Base-by-base conservation (phyloP, 2,329 filamentous ascomycete species). In the Aspergillus sp. region DNA sequence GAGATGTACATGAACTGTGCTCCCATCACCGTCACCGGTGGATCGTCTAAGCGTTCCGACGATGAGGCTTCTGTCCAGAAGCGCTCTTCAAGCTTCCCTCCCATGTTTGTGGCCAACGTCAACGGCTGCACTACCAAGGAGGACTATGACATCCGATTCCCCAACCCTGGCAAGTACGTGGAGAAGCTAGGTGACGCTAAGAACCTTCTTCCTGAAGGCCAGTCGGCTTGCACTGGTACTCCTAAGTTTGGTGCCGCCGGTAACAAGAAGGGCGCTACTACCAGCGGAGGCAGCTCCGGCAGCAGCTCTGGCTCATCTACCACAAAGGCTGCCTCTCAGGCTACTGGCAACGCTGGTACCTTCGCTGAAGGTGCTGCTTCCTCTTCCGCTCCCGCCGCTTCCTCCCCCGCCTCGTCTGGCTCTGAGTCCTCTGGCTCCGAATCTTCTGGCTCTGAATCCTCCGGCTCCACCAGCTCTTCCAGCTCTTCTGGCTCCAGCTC, bases 1-100 rank as follows among this genome's bases (percentile, higher is more conserved):
- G 93, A 97, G 64, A 89, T 95, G 77, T 96, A 97, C 76, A 95
- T 95, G 90, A 94, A 95, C 77, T 98, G 91, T 56, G 88, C 86
- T 0, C 81, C 88, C 0, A 66, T 95, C 38, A 77, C 74, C 0
- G 75, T 97, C 26, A 79, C 79, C 0, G 70, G 66, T 4, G 68
- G 70, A 19, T 66, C 70, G 1, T 62, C 66, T 42, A 78, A 81
- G 60, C 62, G 71, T 7, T 52, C 54, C 11, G 36, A 39, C 6
- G 60, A 59, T 4, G 45, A 54, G 42, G 50, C 49, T 28, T 50
- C 54, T 3, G 33, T 80, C 44, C 65, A 72, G 2, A 78, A 78
- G 51, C 78, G 84, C 49, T 64, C 79, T 26, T 62, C 79, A 33
- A 64, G 69, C 0, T 83, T 94, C 9, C 88, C 89, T 0, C 72